Evolutionary conservation across 1,139 yeast species (phyloP).

Genomic region (Suhomyces maxii): DNA sequence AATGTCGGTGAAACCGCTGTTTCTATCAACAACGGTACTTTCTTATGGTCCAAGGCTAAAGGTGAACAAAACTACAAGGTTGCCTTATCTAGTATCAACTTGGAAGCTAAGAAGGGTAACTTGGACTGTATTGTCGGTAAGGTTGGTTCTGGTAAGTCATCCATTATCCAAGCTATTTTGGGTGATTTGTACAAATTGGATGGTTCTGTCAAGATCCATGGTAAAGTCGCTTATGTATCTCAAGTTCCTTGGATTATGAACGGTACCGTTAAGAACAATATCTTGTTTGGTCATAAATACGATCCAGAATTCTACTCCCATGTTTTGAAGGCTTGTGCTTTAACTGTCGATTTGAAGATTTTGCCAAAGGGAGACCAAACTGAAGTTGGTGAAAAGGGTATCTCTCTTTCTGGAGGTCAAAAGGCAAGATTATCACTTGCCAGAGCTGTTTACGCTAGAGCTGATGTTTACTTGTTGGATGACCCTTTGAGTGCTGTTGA

Average conservation of each 20-base stretch:
- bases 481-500: constrained; percentile 96
- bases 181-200: constrained; percentile 83
- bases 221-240: constrained; percentile 86
- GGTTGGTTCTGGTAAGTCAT: constrained; percentile 93
- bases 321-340: constrained; percentile 87
- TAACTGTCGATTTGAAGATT: constrained; percentile 68
- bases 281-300: constrained; percentile 82
- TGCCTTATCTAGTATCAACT: constrained; percentile 72
- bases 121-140: constrained; percentile 87
- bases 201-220: constrained; percentile 74
- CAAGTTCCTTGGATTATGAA: constrained; percentile 95
- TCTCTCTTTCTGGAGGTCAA: constrained; percentile 95
- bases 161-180: constrained; percentile 75
- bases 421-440: constrained; percentile 93
- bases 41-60: constrained; percentile 84
- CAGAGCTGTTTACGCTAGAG: constrained; percentile 92
- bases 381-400: constrained; percentile 95
- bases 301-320: constrained; percentile 78
- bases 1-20: constrained; percentile 70
- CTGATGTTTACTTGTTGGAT: constrained; percentile 86
- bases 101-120: constrained; percentile 74
- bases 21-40: constrained; percentile 69
- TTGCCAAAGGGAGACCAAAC: constrained; percentile 89
- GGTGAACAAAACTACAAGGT: constrained; percentile 60
- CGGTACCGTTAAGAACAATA: constrained; percentile 86